Conservation (phyloP, 306 rosid genomes). For the Cyamopsis tetragonoloba region DNA sequence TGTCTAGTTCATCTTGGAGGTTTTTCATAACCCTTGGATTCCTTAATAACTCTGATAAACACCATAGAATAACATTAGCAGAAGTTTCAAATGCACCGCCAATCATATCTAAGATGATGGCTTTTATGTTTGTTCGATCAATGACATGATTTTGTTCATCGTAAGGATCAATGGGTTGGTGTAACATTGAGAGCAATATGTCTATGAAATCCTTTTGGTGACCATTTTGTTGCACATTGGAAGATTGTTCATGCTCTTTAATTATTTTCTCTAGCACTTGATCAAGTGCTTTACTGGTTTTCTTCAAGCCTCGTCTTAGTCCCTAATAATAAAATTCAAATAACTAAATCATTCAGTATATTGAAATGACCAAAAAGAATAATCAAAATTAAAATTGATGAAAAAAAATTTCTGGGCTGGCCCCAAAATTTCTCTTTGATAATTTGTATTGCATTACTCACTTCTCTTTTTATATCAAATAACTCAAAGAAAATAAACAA, state of each 20-base stretch:
- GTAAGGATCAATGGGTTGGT: background rate
- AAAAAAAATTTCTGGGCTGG: no score
- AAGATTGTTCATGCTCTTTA: conserved; percentile 19
- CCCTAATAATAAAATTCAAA: no score
- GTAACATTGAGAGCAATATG: conserved; percentile 16
- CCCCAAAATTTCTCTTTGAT: no score
- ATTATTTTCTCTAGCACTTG: conserved; percentile 1
- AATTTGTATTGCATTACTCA: no score
- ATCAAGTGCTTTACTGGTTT: background rate
- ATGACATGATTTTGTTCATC: background rate
- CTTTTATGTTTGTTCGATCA: conserved; percentile 25
- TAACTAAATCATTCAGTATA: no score
- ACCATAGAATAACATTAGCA: background rate
- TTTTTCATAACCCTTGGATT: conserved; percentile 30
- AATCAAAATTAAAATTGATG: no score
- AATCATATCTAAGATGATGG: conserved; percentile 31
- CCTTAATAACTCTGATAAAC: conserved; percentile 29
- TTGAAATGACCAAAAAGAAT: no score
- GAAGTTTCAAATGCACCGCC: conserved; percentile 10
- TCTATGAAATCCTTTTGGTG: conserved; percentile 23
- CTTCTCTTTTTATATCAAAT: no score
- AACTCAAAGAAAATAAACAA: no score
- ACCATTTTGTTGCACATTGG: background rate
- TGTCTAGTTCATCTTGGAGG: conserved; percentile 30
- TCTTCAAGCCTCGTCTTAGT: background rate